Base-by-base conservation (phyloP, 768 basidiomycete species). In the Suillus hirtellus region DNA sequence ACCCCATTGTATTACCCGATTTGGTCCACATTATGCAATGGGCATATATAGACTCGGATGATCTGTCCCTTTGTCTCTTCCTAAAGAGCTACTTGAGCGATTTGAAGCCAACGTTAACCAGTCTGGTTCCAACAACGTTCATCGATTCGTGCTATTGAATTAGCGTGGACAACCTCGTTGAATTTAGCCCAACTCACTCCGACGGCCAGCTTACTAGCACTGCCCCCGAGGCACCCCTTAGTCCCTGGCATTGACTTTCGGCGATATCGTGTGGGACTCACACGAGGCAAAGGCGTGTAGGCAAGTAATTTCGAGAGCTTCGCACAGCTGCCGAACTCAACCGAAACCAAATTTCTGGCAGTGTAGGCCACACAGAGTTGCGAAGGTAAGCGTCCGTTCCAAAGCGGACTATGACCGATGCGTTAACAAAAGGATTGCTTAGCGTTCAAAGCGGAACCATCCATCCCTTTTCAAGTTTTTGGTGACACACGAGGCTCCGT, bases 401-500 rank as follows among this genome's bases (percentile, higher is more conserved):
- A 40, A 42, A 42, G 55, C 40, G 40, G 24, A 42, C 27, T 27
- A 58, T 40, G 24, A 58, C n/a, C 37, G 56, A 24, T 10, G 24
- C 31, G 14, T 11, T 17, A 24, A 56, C 55, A 56, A 56, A 40
- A 56, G 37, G 31, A 34, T 53, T 10, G 31, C 31, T 31, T 31
- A 27, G 8, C 1, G 15, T 35, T 53, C 34, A 53, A 53, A 53
- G 52, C 52, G 34, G 52, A 40, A 15, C 1, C 56, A 11, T 11
- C 27, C 40, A 24, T 56, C 24, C 38, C 35, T 37, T 37, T 37
- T 37, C 35, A 37, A 31, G 56, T 24, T 42, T 6, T 3, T 42
- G 56, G 56, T 58, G 40, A 27, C 17, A 27, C 24, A 40, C 56
- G 56, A 58, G 56, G 56, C 56, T 58, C 17, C 15, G 6, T 58